Percentiles rank a stretch among this genome's conserved stretches.
Conservation (phyloP, 2,329 filamentous ascomycete genomes). For the Penicillium sp. region DNA sequence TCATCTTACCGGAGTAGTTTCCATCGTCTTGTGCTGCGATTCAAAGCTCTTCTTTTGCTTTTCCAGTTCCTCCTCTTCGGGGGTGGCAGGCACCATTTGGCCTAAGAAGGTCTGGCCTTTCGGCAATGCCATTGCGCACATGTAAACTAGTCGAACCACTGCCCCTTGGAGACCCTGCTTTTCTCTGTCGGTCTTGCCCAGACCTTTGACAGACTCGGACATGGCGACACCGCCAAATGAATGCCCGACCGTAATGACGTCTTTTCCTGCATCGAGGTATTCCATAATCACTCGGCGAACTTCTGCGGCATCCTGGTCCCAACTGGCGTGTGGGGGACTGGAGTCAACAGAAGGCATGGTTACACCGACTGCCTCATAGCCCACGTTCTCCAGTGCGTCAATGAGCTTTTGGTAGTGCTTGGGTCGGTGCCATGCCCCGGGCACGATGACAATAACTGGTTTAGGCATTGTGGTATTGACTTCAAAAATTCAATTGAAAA, state of each 20-base stretch:
- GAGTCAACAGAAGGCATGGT: constrained; percentile 27
- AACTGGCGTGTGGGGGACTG: constrained; percentile 23
- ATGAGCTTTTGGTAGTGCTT: constrained; percentile 25
- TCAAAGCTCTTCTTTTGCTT: constrained; percentile 14
- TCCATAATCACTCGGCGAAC: constrained; percentile 21
- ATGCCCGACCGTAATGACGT: constrained; percentile 32
- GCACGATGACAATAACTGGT: constrained; percentile 28
- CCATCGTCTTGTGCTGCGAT: constrained; percentile 16
- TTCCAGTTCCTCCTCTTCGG: constrained; percentile 26
- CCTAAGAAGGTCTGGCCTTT: constrained; percentile 24
- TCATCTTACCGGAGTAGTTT: constrained; percentile 16
- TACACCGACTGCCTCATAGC: constrained; percentile 23
- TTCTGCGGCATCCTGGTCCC: constrained; percentile 28
- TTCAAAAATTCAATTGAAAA: neutral
- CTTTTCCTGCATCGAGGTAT: constrained; percentile 25
- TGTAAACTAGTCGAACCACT: constrained; percentile 27
- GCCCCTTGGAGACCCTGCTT: constrained; percentile 16
- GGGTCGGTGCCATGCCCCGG: constrained; percentile 30
- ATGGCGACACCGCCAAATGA: constrained; percentile 35
- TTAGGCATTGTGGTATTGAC: constrained; percentile 15
- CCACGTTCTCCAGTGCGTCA: constrained; percentile 15
- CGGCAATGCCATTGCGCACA: constrained; percentile 28
- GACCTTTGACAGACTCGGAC: constrained; percentile 30
- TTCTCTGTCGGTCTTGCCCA: constrained; percentile 24
- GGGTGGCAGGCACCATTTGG: constrained; percentile 22